Base-by-base conservation (phyloP, 495 filamentous ascomycete species). In the Aspergillus homomorphus region DNA sequence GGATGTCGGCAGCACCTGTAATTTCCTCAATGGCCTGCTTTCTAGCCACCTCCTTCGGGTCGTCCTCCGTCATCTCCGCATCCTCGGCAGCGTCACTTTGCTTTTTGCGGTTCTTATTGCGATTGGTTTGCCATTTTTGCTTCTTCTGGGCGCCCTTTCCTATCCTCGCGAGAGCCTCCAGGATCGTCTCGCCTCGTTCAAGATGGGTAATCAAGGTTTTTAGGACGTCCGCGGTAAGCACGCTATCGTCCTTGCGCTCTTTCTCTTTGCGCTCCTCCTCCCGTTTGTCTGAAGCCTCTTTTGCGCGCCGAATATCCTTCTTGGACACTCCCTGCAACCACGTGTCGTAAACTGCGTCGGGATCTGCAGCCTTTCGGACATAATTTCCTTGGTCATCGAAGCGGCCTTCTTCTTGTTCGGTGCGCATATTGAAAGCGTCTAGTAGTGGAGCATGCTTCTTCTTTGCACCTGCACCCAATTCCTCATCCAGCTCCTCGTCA, bases 361-460 rank as follows among this genome's bases (percentile, higher is more conserved):
- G 90, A 65, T 98, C 94, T 0, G 73, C 78, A 1, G 92, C 92
- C 61, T 92, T 94, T n/a, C 94, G 82, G 28, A 98, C 85, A 69
- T 81, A 98, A 68, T 97, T 98, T 3, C 94, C 94, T 16, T 84
- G 76, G 54, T 89, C 89, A 67, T 98, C 94, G 65, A 96, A 98
- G 14, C 84, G 79, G 0, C 94, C 94, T 66, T 98, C 94, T 69
- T 98, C 95, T 66, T 92, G 86, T 72, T 98, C 94, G 5, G 79
- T 74, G 50, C 81, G 84, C 84, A 98, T 92, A 66, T 98, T 96
- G 80, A 98, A 98, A 0, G 92, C 94, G 72, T 97, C 94, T 23
- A 98, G 79, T 64, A 94, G 87, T n/a, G 94, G 94, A 16, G 95
- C 95, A 69, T 96, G 90, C 68, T 89, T 92, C 73, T 97, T 98